phyloP scores from a whole-genome alignment of 2,329 filamentous ascomycete species.

The Aspergillus pseudoviridinutans region DNA sequence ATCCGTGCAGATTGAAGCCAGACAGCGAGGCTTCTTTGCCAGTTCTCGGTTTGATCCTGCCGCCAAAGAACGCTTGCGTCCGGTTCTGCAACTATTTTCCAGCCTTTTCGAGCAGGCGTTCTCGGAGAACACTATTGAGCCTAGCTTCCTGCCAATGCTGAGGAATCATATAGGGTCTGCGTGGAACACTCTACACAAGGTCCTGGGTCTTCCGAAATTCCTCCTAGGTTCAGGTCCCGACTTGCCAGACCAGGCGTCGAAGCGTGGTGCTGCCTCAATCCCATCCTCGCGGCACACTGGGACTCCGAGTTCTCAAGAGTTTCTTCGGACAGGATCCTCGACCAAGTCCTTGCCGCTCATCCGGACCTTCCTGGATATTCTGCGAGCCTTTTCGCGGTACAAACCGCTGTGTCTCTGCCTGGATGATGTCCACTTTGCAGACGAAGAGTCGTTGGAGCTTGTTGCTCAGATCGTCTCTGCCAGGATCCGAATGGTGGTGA shows the following conservation, averaged over 20 bases:
- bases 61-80: conserved; percentile 12
- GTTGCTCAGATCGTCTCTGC: conserved; percentile 40
- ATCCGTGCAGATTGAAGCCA: conserved; percentile 53
- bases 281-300: conserved; percentile 7
- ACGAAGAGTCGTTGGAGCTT: conserved; percentile 79
- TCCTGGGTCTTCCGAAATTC: conserved; percentile 52
- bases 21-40: conserved; percentile 58
- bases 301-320: conserved; percentile 29
- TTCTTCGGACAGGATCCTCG: conserved; percentile 37
- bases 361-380: conserved; percentile 81
- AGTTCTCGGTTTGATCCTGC: conserved; percentile 58
- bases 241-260: no score
- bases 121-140: conserved; percentile 50
- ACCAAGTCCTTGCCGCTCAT: conserved; percentile 65
- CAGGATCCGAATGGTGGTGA: no score
- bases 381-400: conserved; percentile 74
- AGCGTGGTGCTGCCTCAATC: no score
- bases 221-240: no score
- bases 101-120: no score
- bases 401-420: conserved; percentile 86
- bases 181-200: conserved; percentile 54
- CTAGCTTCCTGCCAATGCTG: conserved; percentile 57
- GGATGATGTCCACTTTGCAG: conserved; percentile 87
- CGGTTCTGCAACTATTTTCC: no score
- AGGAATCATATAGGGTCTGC: conserved; percentile 57